Base-by-base conservation (phyloP, 2,329 filamentous ascomycete genomes). In the Cladophialophora immunda region DNA sequence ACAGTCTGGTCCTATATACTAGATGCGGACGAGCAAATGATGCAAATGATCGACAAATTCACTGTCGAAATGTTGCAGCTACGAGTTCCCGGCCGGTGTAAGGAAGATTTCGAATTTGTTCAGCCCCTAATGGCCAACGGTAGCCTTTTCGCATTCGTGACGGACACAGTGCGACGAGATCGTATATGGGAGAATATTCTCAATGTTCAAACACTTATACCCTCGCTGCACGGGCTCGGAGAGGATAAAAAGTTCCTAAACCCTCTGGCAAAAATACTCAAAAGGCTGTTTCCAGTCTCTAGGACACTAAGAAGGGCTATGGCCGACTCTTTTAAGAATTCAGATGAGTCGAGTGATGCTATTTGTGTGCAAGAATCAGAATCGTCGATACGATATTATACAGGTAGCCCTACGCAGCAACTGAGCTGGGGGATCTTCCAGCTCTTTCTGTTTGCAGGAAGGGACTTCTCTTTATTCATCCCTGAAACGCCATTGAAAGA, bases 191-290 rank as follows among this genome's bases (percentile, higher is more conserved):
- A 52, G 47, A 52, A 52, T 29, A 29, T 52, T 11, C 47, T 52
- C 15, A 52, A 29, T 3, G 47, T 52, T 19, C 17, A 3, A 22
- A 52, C 47, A 22, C 47, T 52, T 15, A 52, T 52, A 52, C 47
- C 47, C 8, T 52, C 47, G 8, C 27, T 57, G 4, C 32, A 34
- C 25, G n/a, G 22, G 8, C 22, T 34, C n/a, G 25, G 54, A 19
- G 22, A 57, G 25, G 25, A 29, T 29, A 57, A 57, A 30, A 57
- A 57, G 25, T 57, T 34, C 54, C 25, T 34, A 57, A 57, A 15
- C 19, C 47, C 47, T 9, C 19, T 52, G 47, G 19, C n/a, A 19
- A 52, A 52, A 34, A 57, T 57, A 19, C 54, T 34, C 25, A 5
- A 30, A 11, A 13, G 30, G 13, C 34, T 38, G 13, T 38, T 38